phyloP scores from a whole-genome alignment of 164 flowering plant genomes.

The Saururus chinensis region DNA sequence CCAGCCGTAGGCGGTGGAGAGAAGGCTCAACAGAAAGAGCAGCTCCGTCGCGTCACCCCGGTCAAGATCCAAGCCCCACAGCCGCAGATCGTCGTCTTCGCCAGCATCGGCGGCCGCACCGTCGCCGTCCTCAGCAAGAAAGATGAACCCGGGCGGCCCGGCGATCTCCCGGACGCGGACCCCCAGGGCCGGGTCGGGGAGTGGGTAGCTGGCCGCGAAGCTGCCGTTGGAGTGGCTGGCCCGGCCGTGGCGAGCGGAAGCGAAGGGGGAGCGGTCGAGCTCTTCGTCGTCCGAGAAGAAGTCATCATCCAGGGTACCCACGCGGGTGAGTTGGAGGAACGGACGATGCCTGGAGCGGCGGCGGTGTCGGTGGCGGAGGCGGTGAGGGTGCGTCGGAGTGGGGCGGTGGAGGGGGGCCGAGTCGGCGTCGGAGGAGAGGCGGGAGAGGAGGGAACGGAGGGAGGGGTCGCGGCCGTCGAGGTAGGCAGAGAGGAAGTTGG shows the following conservation, averaged over 20 bases:
- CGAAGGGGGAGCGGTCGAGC: conserved; percentile 9
- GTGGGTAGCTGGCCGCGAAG: conserved; percentile 6
- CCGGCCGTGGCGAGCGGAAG: conserved; percentile 22
- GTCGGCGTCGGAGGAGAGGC: conserved; percentile 24
- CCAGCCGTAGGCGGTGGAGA: conserved; percentile 82
- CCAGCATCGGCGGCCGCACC: conserved; percentile 9
- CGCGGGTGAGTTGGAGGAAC: conserved; percentile 74
- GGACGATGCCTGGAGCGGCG: conserved; percentile 28
- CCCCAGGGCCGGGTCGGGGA: conserved; percentile 10
- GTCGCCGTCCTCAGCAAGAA: conserved; percentile 8
- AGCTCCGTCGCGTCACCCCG: conserved; percentile 54
- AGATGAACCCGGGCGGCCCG: conserved; percentile 15
- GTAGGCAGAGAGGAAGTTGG: conserved; percentile 56
- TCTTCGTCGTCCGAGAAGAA: conserved; percentile 73
- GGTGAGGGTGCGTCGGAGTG: conserved; percentile 5
- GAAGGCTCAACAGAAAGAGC: conserved; percentile 54
- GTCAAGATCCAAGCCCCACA: conserved; percentile 55
- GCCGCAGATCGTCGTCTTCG: conserved; percentile 29
- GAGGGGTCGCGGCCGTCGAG: conserved; percentile 68
- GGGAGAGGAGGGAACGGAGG: conserved; percentile 58
- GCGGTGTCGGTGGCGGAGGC: conserved; percentile 27
- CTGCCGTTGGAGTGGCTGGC: too few relatives aligned
- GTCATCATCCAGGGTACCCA: conserved; percentile 81
- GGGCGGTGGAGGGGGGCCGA: conserved; percentile 23
- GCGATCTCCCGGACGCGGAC: conserved; percentile 14